Percentiles rank a stretch among this genome's conserved stretches.
These are phyloP conservation scores for Lactarius hatsudake DNA, from an alignment of 768 basidiomycete species.

Conservation along the genomic window DNA sequence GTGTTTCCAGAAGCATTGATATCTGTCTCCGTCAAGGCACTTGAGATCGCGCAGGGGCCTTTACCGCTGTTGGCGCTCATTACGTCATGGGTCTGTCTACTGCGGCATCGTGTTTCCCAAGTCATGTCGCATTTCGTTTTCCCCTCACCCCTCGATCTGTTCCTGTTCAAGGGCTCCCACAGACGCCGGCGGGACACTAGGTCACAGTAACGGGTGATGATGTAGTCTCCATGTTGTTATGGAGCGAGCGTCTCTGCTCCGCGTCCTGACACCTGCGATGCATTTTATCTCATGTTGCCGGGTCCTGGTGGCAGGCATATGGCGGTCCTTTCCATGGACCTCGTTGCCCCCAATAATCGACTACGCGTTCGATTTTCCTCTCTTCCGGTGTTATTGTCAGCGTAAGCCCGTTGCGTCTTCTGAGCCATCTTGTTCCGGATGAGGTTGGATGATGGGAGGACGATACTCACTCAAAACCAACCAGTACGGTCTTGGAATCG, in stretches of 20 bases:
- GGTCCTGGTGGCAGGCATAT: neutral
- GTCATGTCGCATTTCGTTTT: neutral
- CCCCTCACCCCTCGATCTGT: neutral
- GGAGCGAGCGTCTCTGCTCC: slow-evolving; percentile 8
- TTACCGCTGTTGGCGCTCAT: no score
- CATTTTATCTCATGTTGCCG: neutral
- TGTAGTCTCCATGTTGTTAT: neutral
- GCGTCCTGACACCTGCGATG: neutral
- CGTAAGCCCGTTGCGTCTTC: no score
- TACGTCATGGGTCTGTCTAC: no score
- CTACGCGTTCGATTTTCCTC: no score
- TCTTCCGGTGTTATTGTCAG: no score
- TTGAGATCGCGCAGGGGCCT: no score
- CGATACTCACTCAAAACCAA: neutral
- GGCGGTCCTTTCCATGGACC: no score
- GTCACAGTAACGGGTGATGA: neutral
- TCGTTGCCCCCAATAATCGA: no score
- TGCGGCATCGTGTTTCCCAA: neutral
- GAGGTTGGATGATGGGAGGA: neutral
- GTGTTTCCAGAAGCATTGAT: no score
- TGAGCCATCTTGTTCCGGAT: no score
- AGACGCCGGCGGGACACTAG: neutral
- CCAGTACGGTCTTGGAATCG: neutral
- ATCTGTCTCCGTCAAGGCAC: no score
- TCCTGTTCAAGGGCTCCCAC: neutral